Percentiles rank a stretch among this genome's conserved stretches.
Conservation (phyloP, 768 basidiomycete genomes). For the Kwoniella europaea region DNA sequence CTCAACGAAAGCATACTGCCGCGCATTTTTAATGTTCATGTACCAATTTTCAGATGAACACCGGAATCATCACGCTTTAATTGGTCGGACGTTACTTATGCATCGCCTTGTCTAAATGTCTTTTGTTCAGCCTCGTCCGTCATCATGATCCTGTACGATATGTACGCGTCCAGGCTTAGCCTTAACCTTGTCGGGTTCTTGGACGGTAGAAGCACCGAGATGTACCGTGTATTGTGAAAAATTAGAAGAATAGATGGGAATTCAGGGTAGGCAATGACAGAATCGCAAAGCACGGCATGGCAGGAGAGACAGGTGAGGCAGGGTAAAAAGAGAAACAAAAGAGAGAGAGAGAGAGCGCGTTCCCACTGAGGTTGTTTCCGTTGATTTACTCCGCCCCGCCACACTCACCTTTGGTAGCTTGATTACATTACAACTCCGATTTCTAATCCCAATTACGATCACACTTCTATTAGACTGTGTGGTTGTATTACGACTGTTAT, state of each 20-base stretch:
- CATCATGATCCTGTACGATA: neutral
- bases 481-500: neutral
- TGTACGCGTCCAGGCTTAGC: neutral
- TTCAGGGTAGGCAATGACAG: neutral
- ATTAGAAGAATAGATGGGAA: neutral
- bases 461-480: neutral
- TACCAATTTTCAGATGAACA: no score
- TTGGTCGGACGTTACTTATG: neutral
- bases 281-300: no score
- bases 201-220: neutral
- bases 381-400: neutral
- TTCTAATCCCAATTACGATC: neutral
- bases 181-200: slow-evolving; percentile 1
- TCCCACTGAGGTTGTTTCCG: neutral
- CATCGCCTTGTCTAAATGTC: neutral
- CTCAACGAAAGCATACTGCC: neutral
- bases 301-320: no score
- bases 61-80: neutral
- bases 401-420: neutral
- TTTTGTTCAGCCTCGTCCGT: slow-evolving; percentile 2
- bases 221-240: slow-evolving; percentile 7
- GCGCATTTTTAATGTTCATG: no score
- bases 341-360: neutral
- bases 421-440: neutral
- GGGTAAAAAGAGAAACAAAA: neutral